Percentiles rank a stretch among this genome's conserved stretches.
These are phyloP conservation scores for Mycena crocata DNA, from an alignment of 768 basidiomycete species.

Conservation along the genomic window DNA sequence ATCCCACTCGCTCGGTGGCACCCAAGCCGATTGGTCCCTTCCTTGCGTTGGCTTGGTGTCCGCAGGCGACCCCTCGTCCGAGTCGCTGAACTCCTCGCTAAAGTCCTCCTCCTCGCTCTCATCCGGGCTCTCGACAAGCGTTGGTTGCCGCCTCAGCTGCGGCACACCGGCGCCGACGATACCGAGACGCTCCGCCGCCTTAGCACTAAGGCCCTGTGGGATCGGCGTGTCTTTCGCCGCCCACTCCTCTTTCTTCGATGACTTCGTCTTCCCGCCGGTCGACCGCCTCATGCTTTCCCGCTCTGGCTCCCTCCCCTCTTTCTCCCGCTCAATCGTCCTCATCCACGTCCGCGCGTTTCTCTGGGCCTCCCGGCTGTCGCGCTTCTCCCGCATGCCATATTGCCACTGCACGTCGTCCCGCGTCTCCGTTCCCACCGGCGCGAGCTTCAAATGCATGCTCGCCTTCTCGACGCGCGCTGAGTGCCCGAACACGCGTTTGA, in stretches of 20 bases:
- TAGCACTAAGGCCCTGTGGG: conserved; percentile 32
- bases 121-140: conserved; percentile 23
- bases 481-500: conserved; percentile 31
- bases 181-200: conserved; percentile 32
- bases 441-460: conserved; percentile 31
- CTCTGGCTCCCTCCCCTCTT: background rate
- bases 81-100: background rate
- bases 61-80: background rate
- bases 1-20: conserved; percentile 31
- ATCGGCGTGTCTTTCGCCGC: conserved; percentile 12
- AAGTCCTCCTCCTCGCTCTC: conserved; percentile 26
- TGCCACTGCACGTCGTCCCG: conserved; percentile 8
- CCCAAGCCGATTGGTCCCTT: conserved; percentile 14
- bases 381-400: background rate
- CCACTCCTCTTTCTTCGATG: no score
- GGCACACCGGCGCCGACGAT: conserved; percentile 20
- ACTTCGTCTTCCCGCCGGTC: no score
- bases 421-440: conserved; percentile 31
- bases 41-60: background rate
- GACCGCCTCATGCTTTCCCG: no score
- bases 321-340: conserved; percentile 14
- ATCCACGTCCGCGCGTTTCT: background rate
- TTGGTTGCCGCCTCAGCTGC: conserved; percentile 9
- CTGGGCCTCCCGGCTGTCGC: background rate
- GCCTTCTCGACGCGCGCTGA: conserved; percentile 7